Base-by-base conservation (phyloP, 495 filamentous ascomycete species). In the Penicillium lividum region DNA sequence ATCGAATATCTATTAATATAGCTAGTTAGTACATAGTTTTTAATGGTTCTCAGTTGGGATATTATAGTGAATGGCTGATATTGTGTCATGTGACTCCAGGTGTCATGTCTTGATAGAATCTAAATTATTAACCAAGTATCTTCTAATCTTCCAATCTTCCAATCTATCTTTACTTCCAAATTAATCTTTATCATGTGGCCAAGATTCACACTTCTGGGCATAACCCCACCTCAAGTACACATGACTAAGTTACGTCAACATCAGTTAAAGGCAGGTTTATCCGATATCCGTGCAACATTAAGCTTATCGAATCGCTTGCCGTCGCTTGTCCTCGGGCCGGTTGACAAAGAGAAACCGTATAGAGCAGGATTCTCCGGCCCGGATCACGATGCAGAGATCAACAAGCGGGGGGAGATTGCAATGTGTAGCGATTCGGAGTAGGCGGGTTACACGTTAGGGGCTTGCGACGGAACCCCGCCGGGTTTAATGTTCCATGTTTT, bases 301-400 rank as follows among this genome's bases (percentile, higher is more conserved):
- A 53, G 56, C 28, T 51, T 47, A 33, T 59, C 51, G 31, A 53
- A 22, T 46, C 67, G 67, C 67, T 70, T 70, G 63, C 40, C 63
- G 34, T 63, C 67, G 67, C 67, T 70, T 70, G 54, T 38, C 63
- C 34, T 59, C 67, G 67, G 67, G 49, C 54, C 53, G 59, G 49
- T 53, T 68, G 61, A 67, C 66, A 68, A 67, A 67, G 46, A 68
- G 54, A 68, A 61, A 62, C 63, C 59, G 48, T 52, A 29, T 51
- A 55, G 18, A 54, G 59, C 51, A 62, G 56, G 58, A 13, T 22
- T 27, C 16, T 61, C 61, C 64, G 62, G 67, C 30, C 64, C 64
- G 49, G 64, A 69, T 60, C 49, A 48, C 40, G 59, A 65, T 49
- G 48, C 29, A 46, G 46, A 48, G 49, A 43, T 29, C 38, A 53